Percentiles rank a stretch among this genome's conserved stretches.
phyloP scores from a whole-genome alignment of 139 green algal genomes.

The Asterochloris erici region DNA sequence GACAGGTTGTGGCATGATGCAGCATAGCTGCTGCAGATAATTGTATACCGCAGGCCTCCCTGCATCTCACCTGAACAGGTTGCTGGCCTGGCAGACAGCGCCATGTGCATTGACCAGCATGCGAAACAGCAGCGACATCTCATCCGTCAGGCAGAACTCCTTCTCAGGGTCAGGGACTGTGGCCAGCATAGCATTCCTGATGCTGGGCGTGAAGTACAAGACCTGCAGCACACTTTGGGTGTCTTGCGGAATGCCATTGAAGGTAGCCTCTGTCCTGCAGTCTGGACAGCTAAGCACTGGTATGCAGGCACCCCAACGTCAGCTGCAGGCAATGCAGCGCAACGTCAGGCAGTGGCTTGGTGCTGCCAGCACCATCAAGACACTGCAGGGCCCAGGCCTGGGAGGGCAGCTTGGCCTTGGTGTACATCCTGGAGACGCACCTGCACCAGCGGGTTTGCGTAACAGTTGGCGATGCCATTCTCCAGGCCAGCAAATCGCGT shows the following conservation, averaged over 20 bases:
- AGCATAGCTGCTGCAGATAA: too few relatives aligned
- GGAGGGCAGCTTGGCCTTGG: too few relatives aligned
- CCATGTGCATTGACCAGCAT: slow-evolving; percentile 71
- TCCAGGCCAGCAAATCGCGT: slow-evolving; percentile 90
- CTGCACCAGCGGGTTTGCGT: slow-evolving; percentile 92
- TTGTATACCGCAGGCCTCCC: too few relatives aligned
- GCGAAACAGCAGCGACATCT: slow-evolving; percentile 85
- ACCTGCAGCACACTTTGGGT: slow-evolving; percentile 41
- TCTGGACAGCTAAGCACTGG: too few relatives aligned
- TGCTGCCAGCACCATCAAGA: too few relatives aligned
- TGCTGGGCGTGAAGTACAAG: slow-evolving; percentile 80
- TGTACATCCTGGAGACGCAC: slow-evolving; percentile 20
- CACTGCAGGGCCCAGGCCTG: too few relatives aligned
- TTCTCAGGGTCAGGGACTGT: slow-evolving; percentile 60
- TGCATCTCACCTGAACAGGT: slow-evolving; percentile 6
- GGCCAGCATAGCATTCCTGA: slow-evolving; percentile 57
- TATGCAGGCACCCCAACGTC: too few relatives aligned
- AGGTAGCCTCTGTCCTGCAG: too few relatives aligned
- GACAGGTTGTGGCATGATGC: too few relatives aligned
- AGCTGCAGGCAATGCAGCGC: background rate
- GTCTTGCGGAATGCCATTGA: too few relatives aligned
- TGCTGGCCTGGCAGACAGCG: slow-evolving; percentile 65
- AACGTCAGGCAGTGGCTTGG: background rate
- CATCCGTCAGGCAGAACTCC: slow-evolving; percentile 88
- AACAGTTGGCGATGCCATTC: slow-evolving; percentile 91